These are phyloP conservation scores for Elongisporangium anandrum DNA, from an alignment of 352 stramenopile genomes.

Conservation along the genomic window DNA sequence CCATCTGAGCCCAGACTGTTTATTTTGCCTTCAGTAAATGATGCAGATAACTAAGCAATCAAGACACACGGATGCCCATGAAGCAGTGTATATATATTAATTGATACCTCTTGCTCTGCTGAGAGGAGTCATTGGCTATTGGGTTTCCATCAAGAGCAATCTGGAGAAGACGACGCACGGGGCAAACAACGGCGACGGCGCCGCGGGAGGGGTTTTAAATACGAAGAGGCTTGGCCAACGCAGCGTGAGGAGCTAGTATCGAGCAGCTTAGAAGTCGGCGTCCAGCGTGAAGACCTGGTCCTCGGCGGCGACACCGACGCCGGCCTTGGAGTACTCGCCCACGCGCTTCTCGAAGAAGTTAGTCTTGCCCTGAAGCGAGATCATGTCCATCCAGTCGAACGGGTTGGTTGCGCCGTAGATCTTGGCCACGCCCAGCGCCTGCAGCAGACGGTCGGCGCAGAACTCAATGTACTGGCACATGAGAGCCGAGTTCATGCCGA, in stretches of 20 bases:
- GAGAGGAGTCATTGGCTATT: not conserved
- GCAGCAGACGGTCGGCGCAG: slow-evolving; percentile 94
- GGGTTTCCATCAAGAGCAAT: not conserved
- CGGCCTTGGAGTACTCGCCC: slow-evolving; percentile 98
- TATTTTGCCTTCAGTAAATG: no score
- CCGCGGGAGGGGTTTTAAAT: not conserved
- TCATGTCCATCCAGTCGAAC: slow-evolving; percentile 99
- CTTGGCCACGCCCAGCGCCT: slow-evolving; percentile 90
- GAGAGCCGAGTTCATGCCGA: slow-evolving; percentile 97
- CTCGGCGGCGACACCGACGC: slow-evolving; percentile 88
- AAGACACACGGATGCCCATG: no score
- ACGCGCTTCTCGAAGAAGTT: slow-evolving; percentile 99
- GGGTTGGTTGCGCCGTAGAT: slow-evolving; percentile 94
- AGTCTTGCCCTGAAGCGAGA: slow-evolving; percentile 97
- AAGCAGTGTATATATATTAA: not conserved
- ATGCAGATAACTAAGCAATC: no score
- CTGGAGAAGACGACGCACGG: not conserved
- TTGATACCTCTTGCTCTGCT: not conserved
- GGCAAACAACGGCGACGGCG: not conserved
- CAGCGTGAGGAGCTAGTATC: not conserved
- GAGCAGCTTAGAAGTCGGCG: slow-evolving; percentile 86
- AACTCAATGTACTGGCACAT: slow-evolving; percentile 99
- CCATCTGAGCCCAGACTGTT: no score
- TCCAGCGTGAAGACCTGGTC: slow-evolving; percentile 93
- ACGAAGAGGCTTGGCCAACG: not conserved